A percentile compares a stretch with the other conserved stretches of the same genome.
phyloP scores from a whole-genome alignment of 495 filamentous ascomycete species.

The Penicillium steckii region DNA sequence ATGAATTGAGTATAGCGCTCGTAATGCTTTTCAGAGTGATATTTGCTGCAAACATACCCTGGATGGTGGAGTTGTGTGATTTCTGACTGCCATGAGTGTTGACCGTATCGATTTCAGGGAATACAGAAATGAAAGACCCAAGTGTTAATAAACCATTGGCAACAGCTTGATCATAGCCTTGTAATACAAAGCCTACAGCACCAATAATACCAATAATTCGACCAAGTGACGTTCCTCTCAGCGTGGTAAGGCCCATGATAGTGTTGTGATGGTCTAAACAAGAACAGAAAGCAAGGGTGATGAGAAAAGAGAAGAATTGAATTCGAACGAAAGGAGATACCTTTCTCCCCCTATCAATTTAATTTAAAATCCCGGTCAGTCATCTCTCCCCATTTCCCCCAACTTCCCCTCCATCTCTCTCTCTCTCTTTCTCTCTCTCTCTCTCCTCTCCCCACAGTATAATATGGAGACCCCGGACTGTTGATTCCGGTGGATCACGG shows the following conservation, averaged over 20 bases:
- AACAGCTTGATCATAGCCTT: constrained; percentile 49
- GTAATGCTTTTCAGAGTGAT: background rate
- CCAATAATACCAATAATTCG: constrained; percentile 16
- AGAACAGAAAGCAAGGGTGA: background rate
- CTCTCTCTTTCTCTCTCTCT: background rate
- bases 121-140: constrained; percentile 36
- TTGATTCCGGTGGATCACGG: background rate
- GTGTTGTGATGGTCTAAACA: background rate
- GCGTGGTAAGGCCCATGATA: constrained; percentile 9
- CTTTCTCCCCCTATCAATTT: background rate
- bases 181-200: constrained; percentile 36
- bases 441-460: too few species aligned
- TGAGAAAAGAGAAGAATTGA: background rate
- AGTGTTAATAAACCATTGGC: constrained; percentile 32
- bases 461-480: background rate
- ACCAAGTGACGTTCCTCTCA: constrained; percentile 15
- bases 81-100: constrained; percentile 35
- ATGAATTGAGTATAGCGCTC: background rate
- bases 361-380: background rate
- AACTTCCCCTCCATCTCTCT: too few species aligned
- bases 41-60: constrained; percentile 13
- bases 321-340: background rate
- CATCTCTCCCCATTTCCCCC: too few species aligned
- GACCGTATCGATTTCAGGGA: constrained; percentile 50
- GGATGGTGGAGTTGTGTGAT: constrained; percentile 30